Percentiles rank a stretch among this genome's conserved stretches.
These are phyloP conservation scores for Cydonia oblonga DNA, from an alignment of 331 rosid species.

Conservation along the genomic window DNA sequence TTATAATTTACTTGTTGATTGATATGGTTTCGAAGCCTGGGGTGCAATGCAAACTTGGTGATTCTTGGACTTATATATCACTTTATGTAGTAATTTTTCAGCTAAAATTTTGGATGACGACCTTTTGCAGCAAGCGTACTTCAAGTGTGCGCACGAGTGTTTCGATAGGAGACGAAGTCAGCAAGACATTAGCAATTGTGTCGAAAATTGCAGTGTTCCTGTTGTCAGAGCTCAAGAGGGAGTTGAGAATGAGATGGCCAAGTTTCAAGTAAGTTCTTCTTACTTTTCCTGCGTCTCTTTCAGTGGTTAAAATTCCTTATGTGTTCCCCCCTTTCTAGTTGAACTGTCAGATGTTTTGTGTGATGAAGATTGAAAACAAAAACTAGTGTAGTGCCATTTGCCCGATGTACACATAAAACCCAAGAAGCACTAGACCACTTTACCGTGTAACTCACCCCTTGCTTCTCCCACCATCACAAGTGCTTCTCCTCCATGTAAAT, in stretches of 20 bases:
- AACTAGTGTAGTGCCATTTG: too few relatives aligned
- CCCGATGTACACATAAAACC: too few relatives aligned
- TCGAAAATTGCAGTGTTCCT: slow-evolving; percentile 70
- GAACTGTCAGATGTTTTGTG: too few relatives aligned
- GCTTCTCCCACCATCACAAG: too few relatives aligned
- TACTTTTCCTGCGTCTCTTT: background rate
- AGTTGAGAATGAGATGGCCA: slow-evolving; percentile 78
- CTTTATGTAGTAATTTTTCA: background rate
- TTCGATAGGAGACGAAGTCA: slow-evolving; percentile 73
- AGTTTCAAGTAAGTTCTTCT: slow-evolving; percentile 53
- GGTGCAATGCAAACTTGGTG: background rate
- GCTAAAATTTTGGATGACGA: background rate
- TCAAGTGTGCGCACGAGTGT: slow-evolving; percentile 82
- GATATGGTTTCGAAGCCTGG: background rate
- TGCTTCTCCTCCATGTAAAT: too few relatives aligned
- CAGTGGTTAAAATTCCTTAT: background rate
- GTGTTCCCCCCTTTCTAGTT: background rate
- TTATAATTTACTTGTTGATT: background rate
- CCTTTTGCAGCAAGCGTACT: slow-evolving; percentile 72
- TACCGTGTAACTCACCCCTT: too few relatives aligned
- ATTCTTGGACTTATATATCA: background rate
- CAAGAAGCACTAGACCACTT: too few relatives aligned
- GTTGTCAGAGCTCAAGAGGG: slow-evolving; percentile 65
- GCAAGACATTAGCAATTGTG: slow-evolving; percentile 65
- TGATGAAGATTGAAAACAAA: too few relatives aligned